phyloP scores from a whole-genome alignment of 306 rosid genomes.

The Rubus idaeus region DNA sequence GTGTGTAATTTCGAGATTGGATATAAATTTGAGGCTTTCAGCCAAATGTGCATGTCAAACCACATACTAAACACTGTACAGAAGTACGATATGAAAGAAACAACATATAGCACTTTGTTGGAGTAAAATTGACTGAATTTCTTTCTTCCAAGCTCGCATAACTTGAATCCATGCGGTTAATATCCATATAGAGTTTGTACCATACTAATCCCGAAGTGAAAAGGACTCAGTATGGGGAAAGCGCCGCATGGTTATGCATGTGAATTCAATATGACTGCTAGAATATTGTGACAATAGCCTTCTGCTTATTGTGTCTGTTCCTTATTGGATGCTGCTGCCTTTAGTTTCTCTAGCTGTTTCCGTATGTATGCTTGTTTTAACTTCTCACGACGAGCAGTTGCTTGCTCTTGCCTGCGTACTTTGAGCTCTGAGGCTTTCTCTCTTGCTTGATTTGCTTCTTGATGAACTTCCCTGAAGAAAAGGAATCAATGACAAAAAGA shows the following conservation, averaged over 20 bases:
- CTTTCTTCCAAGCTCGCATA: not conserved
- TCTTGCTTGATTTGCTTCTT: conserved; percentile 82
- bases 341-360: conserved; percentile 75
- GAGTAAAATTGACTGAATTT: not conserved
- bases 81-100: not conserved
- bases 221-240: not conserved
- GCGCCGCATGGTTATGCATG: not conserved
- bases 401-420: conserved; percentile 72
- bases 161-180: not conserved
- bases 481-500: conserved; percentile 7
- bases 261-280: not conserved
- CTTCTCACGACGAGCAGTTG: conserved; percentile 68
- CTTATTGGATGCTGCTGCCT: conserved; percentile 53
- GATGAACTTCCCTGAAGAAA: conserved; percentile 81
- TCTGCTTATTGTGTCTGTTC: conserved; percentile 22
- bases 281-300: not conserved
- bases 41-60: not conserved
- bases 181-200: not conserved
- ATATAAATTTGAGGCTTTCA: not conserved
- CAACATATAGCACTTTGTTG: not conserved
- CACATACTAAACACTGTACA: not conserved
- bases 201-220: not conserved
- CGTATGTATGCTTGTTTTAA: conserved; percentile 79
- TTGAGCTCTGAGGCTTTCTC: conserved; percentile 78
- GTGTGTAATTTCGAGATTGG: not conserved